phyloP scores from a whole-genome alignment of 371 early-diverging fungal species.

The Apophysomyces variabilis region DNA sequence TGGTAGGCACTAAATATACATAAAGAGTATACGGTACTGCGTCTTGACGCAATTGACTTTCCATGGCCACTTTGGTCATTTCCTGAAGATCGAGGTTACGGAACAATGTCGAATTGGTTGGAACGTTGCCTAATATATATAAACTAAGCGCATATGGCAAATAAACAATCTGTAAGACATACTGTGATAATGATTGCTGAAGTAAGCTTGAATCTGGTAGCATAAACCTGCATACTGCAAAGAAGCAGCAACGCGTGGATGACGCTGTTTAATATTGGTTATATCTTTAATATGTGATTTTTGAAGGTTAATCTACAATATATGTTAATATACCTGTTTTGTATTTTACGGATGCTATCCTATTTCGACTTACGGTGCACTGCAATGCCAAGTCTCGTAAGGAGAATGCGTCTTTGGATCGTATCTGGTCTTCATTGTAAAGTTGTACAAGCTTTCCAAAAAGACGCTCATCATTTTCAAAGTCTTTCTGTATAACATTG shows the following conservation, averaged over 20 bases:
- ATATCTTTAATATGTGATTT: conserved; percentile 68
- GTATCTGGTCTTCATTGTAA: conserved; percentile 78
- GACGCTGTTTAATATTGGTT: conserved; percentile 73
- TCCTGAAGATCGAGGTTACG: conserved; percentile 64
- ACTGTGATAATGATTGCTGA: conserved; percentile 58
- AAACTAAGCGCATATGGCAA: neutral
- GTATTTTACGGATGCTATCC: neutral
- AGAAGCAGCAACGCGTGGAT: conserved; percentile 70
- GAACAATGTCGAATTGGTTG: conserved; percentile 58
- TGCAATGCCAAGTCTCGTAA: conserved; percentile 79
- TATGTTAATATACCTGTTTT: neutral
- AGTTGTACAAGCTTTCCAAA: conserved; percentile 71
- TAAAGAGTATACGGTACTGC: conserved; percentile 79
- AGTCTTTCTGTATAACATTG: conserved; percentile 63
- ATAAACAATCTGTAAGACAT: conserved; percentile 6
- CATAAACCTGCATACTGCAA: conserved; percentile 66
- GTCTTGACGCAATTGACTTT: conserved; percentile 72
- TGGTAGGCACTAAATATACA: conserved; percentile 72
- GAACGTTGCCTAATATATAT: conserved; percentile 37
- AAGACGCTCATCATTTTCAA: conserved; percentile 73
- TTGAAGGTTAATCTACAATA: conserved; percentile 61
- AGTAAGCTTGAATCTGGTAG: conserved; percentile 59
- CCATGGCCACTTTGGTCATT: conserved; percentile 72
- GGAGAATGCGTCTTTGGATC: conserved; percentile 75
- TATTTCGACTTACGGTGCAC: conserved; percentile 54